phyloP scores from a whole-genome alignment of 2,329 filamentous ascomycete genomes.

The Aspergillus udagawae region DNA sequence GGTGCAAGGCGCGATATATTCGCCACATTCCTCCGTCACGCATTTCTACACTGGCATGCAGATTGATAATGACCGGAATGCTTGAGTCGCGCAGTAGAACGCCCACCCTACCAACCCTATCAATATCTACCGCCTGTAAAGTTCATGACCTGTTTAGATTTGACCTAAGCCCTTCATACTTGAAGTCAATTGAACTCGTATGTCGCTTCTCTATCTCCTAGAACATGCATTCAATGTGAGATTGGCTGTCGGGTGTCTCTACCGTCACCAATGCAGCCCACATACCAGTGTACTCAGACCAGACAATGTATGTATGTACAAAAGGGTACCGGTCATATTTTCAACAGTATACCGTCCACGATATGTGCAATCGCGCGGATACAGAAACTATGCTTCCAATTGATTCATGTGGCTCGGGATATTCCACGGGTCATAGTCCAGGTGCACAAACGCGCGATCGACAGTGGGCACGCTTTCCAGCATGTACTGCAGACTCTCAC shows the following conservation, averaged over 20 bases:
- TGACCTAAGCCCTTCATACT: neutral
- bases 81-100: neutral
- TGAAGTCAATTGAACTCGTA: neutral
- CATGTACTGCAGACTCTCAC: conserved; percentile 58
- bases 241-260: neutral
- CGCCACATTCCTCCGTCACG: neutral
- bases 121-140: too few species aligned
- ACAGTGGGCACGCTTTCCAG: conserved; percentile 50
- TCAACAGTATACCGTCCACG: neutral
- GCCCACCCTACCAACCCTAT: too few species aligned
- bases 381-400: conserved; percentile 11
- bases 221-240: neutral
- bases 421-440: conserved; percentile 46
- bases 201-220: neutral
- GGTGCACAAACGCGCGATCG: conserved; percentile 47
- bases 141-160: neutral
- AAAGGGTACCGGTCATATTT: neutral
- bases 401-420: conserved; percentile 41
- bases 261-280: neutral
- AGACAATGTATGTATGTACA: neutral
- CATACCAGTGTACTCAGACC: neutral
- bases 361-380: neutral
- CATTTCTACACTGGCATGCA: neutral
- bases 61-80: neutral
- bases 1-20: neutral